Evolutionary conservation across 1,139 yeast genomes (phyloP), one percentile per base, ranked within the genome.

Genomic region (Cylindricascospora bacillispora): DNA sequence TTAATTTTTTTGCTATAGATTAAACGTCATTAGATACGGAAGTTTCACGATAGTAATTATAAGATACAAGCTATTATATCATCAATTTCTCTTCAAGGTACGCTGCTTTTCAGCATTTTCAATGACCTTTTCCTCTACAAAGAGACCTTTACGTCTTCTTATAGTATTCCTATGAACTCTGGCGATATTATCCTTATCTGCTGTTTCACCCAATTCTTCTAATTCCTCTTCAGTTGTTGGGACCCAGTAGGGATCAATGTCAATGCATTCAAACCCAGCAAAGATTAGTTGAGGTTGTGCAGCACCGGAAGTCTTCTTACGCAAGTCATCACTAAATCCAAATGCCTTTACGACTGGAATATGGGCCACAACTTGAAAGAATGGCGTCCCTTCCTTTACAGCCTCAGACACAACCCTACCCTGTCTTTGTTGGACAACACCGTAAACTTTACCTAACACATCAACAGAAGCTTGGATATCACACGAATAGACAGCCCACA

Each of bases 171-270:
- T 80, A 52, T 89, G 89, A 45, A 67, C 64, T 52, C 93, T 68
- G 0, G 95, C 97, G 36, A 85, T 63, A 49, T 89, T 89, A 46
- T 85, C 97, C 45, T 82, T 70, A 46, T 92, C 98, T 0, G 95
- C 95, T 43, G 72, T 69, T 41, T 83, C 95, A 17, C 98, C 99
- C 28, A 82, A 62, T 36, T 85, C 93, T 51, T 89, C 98, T 29
- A 89, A 59, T 52, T 92, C 98, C 53, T 85, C 97, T 45, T 82
- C 95, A 0, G 98, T 92, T 5, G 89, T 82, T n/a, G 99, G 98
- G 9, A 89, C 94, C 99, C 99, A 92, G 64, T 79, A 92, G 24
- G 99, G 99, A 60, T 92, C 97, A 41, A 80, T 71, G 38, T 83
- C 93, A 30, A 86, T 68, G 39, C 76, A 62, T 45, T 85, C 93